Conservation (phyloP, 176 grass and related monocot species). For the Cenchrus americanus region DNA sequence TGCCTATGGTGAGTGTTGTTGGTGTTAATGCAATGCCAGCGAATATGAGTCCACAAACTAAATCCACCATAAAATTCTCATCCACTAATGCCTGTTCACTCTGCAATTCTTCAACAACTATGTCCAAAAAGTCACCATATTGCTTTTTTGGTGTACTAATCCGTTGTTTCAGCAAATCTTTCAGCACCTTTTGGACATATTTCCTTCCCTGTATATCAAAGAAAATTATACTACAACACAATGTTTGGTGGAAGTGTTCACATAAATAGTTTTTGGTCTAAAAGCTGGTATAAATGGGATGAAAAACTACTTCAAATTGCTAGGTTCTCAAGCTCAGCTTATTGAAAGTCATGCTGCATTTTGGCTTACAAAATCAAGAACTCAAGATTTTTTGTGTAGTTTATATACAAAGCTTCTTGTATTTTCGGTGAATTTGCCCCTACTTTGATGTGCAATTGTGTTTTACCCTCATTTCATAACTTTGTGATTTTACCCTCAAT, state of each 20-base stretch:
- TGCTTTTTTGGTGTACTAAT: neutral
- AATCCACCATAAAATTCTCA: neutral
- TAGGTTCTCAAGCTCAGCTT: no score
- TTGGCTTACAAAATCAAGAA: no score
- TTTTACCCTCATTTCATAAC: no score
- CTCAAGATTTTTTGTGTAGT: no score
- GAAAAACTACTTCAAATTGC: no score
- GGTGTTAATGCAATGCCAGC: neutral
- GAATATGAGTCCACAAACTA: neutral
- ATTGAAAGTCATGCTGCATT: no score
- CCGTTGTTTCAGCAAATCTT: neutral
- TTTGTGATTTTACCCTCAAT: no score
- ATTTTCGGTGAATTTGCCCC: no score
- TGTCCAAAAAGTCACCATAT: neutral
- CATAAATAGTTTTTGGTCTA: no score
- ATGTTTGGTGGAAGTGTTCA: neutral
- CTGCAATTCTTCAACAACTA: neutral
- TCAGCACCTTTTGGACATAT: neutral
- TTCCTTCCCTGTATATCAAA: conserved; percentile 7
- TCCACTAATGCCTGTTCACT: neutral
- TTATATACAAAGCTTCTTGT: no score
- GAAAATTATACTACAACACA: neutral
- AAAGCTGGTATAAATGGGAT: no score
- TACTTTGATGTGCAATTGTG: no score
- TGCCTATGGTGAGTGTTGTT: neutral